Evolutionary conservation across 768 basidiomycete genomes (phyloP), one percentile per base, ranked within the genome.

Genomic region (Mycena chlorophos): DNA sequence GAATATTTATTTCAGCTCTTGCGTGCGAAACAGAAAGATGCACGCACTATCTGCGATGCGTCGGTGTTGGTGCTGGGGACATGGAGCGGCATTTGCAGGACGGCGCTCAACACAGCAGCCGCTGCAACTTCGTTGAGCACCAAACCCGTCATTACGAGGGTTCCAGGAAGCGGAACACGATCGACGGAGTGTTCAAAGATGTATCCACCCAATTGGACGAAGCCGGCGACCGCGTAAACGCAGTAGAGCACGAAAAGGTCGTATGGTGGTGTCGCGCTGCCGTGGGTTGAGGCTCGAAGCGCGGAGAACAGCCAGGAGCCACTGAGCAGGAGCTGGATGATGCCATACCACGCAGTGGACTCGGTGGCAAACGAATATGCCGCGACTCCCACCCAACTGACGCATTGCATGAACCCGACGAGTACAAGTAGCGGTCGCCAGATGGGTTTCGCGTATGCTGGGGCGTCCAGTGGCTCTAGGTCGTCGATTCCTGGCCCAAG

Each of bases 11-110:
- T 45, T 45, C 19, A 2, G 22, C 10, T 19, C 30, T 23, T 20
- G 39, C n/a, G 16, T 29, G n/a, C 37, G 30, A 28, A 42, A 19
- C 39, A 37, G 43, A 46, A 12, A 50, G 1, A 16, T 48, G 5
- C 19, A 74, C 86, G 65, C 61, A 89, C 90, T 62, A 91, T 87
- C 20, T 46, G 45, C 4, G 23, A 28, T 5, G 27, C 45, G 45
- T 46, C 45, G 27, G 20, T 89, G 78, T 34, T 78, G 75, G 49
- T 71, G 75, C 39, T 79, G 73, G n/a, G 84, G 71, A 13, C 67
- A 65, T 28, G 62, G 65, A 63, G 82, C 83, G 45, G 45, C 45
- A 46, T 46, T 13, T 13, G 5, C 5, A 46, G 26, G 6, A 46
- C 45, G 12, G 45, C 45, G 8, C 6, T 4, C 23, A 46, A n/a